A percentile compares a stretch with the other conserved stretches of the same genome.
Evolutionary conservation across 192 early-diverging fungal species (phyloP).

Genomic region (Umbelopsis ramanniana): DNA sequence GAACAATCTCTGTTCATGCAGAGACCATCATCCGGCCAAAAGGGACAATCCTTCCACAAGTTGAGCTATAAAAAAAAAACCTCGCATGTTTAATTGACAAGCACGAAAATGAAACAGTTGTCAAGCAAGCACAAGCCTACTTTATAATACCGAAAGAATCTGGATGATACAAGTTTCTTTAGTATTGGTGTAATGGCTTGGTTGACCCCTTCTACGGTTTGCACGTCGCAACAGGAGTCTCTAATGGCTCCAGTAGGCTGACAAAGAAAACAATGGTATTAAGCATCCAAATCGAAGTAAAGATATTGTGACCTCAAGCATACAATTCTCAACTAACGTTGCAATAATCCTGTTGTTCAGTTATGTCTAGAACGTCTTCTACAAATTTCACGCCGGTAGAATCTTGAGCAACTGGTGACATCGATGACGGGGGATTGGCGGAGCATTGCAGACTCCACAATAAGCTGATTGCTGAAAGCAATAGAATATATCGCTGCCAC

Average conservation of each 20-base stretch:
- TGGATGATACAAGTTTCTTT: slow-evolving; percentile 77
- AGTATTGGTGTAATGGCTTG: slow-evolving; percentile 68
- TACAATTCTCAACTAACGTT: slow-evolving; percentile 30
- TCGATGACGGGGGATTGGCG: neutral
- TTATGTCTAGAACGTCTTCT: slow-evolving; percentile 55
- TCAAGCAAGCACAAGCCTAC: slow-evolving; percentile 41
- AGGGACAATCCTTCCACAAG: slow-evolving; percentile 85
- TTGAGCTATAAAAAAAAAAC: slow-evolving; percentile 62
- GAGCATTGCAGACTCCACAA: neutral
- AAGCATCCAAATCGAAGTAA: neutral
- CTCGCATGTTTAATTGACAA: no score
- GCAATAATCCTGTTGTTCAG: slow-evolving; percentile 57
- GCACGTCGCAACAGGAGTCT: slow-evolving; percentile 73
- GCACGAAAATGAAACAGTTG: neutral
- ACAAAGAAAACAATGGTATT: neutral
- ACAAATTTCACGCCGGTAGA: slow-evolving; percentile 34
- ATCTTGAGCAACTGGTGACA: neutral
- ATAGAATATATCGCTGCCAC: slow-evolving; percentile 1
- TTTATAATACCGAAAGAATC: slow-evolving; percentile 92
- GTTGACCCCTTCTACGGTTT: slow-evolving; percentile 79
- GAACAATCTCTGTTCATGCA: slow-evolving; percentile 88
- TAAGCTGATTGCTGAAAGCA: neutral
- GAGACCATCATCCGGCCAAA: slow-evolving; percentile 84
- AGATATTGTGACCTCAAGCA: neutral
- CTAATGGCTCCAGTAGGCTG: slow-evolving; percentile 61